Conservation (phyloP, 768 basidiomycete species). For the Boletellus ananiceps region DNA sequence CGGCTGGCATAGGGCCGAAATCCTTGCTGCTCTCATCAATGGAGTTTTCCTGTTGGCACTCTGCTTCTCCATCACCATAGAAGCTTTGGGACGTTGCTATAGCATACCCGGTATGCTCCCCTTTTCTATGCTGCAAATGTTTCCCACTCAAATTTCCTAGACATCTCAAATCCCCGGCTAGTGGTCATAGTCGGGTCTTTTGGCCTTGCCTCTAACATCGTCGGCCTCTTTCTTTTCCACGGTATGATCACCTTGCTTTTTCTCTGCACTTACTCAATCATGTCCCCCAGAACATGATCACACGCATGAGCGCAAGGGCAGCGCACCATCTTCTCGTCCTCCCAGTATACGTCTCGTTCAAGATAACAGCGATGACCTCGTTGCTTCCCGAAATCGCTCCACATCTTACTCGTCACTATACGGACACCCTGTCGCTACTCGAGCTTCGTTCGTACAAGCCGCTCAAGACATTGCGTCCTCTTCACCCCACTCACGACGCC, state of each 20-base stretch:
- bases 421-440: slow-evolving; percentile 69
- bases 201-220: slow-evolving; percentile 86
- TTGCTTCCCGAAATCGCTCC: slow-evolving; percentile 31
- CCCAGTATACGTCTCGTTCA: slow-evolving; percentile 33
- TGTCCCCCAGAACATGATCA: slow-evolving; percentile 61
- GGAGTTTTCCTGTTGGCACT: slow-evolving; percentile 96
- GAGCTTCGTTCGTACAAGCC: slow-evolving; percentile 71
- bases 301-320: slow-evolving; percentile 42
- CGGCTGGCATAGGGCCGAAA: slow-evolving; percentile 99
- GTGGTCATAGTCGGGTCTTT: slow-evolving; percentile 87
- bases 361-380: slow-evolving; percentile 16
- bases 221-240: slow-evolving; percentile 93
- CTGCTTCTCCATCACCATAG: slow-evolving; percentile 92
- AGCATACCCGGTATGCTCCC: slow-evolving; percentile 58
- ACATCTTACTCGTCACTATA: slow-evolving; percentile 60
- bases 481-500: neutral
- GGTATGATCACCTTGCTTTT: slow-evolving; percentile 44
- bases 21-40: slow-evolving; percentile 90
- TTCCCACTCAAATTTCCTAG: slow-evolving; percentile 36
- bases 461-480: slow-evolving; percentile 72
- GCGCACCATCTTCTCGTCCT: slow-evolving; percentile 34
- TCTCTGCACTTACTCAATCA: slow-evolving; percentile 7
- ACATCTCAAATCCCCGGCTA: slow-evolving; percentile 84
- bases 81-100: slow-evolving; percentile 90
- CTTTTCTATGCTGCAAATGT: slow-evolving; percentile 3